phyloP scores from a whole-genome alignment of 1,139 yeast species.

The Keqinozyma sinolaborantium region DNA sequence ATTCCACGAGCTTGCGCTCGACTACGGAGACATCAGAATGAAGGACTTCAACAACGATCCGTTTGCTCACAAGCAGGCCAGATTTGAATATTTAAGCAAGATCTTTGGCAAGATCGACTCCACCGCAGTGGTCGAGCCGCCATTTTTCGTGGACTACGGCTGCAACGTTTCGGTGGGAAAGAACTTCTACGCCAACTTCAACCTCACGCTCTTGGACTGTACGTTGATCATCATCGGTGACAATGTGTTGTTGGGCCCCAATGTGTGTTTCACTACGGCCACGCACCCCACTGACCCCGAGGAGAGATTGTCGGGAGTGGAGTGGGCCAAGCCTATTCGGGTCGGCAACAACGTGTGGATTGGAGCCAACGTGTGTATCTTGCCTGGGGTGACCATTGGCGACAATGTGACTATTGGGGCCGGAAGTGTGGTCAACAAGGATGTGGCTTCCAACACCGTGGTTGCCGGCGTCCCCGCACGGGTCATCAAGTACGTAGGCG shows the following conservation, averaged over 20 bases:
- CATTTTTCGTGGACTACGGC: conserved; percentile 58
- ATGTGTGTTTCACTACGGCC: conserved; percentile 58
- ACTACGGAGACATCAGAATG: conserved; percentile 36
- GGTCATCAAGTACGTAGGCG: conserved; percentile 22
- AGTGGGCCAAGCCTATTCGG: conserved; percentile 51
- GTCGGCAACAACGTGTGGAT: conserved; percentile 70
- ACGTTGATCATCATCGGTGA: conserved; percentile 61
- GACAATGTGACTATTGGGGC: conserved; percentile 64
- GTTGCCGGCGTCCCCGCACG: conserved; percentile 62
- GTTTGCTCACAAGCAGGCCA: conserved; percentile 24
- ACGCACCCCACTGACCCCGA: conserved; percentile 58
- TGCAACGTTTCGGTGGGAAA: conserved; percentile 50
- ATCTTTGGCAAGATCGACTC: conserved; percentile 45
- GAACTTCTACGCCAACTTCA: conserved; percentile 52
- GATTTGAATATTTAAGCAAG: conserved; percentile 28
- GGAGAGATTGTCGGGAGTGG: conserved; percentile 41
- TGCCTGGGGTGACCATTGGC: conserved; percentile 69
- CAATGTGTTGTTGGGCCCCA: conserved; percentile 60
- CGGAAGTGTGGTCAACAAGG: conserved; percentile 58
- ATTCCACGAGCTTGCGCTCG: conserved; percentile 24
- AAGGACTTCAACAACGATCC: conserved; percentile 27
- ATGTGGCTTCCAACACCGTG: conserved; percentile 49
- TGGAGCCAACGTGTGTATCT: conserved; percentile 49
- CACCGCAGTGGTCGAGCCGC: conserved; percentile 45
- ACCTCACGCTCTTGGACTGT: conserved; percentile 56